Percentiles rank a stretch among this genome's conserved stretches.
Conservation (phyloP, 2,329 filamentous ascomycete species). For the Apiospora phragmitis region DNA sequence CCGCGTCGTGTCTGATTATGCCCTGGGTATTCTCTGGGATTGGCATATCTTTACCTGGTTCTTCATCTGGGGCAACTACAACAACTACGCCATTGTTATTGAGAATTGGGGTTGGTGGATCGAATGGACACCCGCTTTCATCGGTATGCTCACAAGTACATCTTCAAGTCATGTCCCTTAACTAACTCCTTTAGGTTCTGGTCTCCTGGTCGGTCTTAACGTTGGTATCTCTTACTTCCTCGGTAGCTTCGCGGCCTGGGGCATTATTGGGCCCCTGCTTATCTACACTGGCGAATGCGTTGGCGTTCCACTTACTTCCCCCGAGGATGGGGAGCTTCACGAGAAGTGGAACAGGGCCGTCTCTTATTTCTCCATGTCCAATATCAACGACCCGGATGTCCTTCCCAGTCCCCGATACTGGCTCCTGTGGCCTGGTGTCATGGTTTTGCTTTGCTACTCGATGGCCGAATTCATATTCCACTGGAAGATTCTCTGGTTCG, state of each 20-base stretch:
- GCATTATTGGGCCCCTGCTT: conserved; percentile 47
- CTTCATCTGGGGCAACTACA: conserved; percentile 46
- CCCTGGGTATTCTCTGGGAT: conserved; percentile 54
- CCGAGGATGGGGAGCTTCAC: neutral
- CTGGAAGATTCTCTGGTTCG: conserved; percentile 37
- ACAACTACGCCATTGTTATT: conserved; percentile 41
- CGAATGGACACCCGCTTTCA: conserved; percentile 53
- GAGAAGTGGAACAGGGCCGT: neutral
- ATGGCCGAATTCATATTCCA: conserved; percentile 36
- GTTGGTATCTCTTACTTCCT: conserved; percentile 50
- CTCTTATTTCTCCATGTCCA: conserved; percentile 6
- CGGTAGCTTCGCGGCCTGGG: conserved; percentile 47
- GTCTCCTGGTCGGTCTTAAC: conserved; percentile 51
- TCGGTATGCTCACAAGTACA: conserved; percentile 35
- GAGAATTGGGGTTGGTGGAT: conserved; percentile 55
- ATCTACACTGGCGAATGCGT: conserved; percentile 42
- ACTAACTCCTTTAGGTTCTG: conserved; percentile 17
- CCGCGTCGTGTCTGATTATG: conserved; percentile 59
- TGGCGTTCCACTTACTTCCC: conserved; percentile 26
- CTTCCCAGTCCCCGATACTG: conserved; percentile 24
- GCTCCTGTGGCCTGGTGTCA: conserved; percentile 43
- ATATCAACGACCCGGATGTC: neutral
- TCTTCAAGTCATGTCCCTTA: neutral
- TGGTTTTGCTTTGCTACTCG: conserved; percentile 42
- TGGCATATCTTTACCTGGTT: conserved; percentile 43